Evolutionary conservation across 2,329 filamentous ascomycete species (phyloP), one percentile per base, ranked within the genome.

Genomic region (Cadophora sp.): DNA sequence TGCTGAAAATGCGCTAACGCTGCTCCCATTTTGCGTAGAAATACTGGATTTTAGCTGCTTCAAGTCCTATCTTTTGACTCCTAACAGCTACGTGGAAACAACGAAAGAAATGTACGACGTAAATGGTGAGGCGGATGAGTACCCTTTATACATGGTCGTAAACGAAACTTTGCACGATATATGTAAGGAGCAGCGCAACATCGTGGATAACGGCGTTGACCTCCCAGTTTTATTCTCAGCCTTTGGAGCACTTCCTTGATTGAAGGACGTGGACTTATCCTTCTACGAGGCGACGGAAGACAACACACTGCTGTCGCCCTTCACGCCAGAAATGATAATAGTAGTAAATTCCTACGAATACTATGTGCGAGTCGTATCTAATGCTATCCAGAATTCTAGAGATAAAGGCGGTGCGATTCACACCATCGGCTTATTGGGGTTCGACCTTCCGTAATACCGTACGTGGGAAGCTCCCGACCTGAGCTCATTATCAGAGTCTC

Each of bases 261-360:
- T 27, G 4, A 27, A 4, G 48, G 20, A 53, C 4, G 48, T 53
- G 8, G 20, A 20, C 11, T 53, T 53, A 9, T 24, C 20, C 18
- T 53, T 53, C 13, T 53, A 11, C n/a, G 20, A 24, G 13, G 48
- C 20, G 20, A 53, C 27, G 27, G 14, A 53, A 53, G 20, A 53
- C 20, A 20, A 53, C 48, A 13, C 8, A 4, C 27, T 4, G 20
- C 20, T 27, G 20, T 30, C 9, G 14, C 27, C 48, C 4, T 53
- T 53, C 20, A 24, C 48, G 18, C 2, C 20, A 53, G n/a, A 18
- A 16, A 53, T 53, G 20, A 53, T n/a, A n/a, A n/a, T n/a, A n/a
- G n/a, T n/a, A n/a, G n/a, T n/a, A 30, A 30, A 6, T 30, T 27
- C 48, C 48, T 53, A 53, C n/a, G n/a, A 53, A 53, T 53, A 53